Base-by-base conservation (phyloP, 202 grass and related monocot genomes). In the Bolboschoenoplectus hybrid region DNA sequence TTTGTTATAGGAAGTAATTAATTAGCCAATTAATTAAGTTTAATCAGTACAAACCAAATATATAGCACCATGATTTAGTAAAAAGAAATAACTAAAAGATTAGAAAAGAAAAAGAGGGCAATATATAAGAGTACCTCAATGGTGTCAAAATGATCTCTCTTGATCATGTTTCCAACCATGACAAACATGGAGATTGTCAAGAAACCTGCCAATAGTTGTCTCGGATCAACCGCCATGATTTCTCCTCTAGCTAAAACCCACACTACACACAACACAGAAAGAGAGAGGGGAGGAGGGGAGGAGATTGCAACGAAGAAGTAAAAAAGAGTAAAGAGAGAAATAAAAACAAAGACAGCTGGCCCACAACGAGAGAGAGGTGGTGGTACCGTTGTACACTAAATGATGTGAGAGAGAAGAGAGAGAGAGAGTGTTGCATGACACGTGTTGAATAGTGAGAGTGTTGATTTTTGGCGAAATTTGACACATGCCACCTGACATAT, bases 131-230 rank as follows among this genome's bases (percentile, higher is more conserved):
- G 44, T 55, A 91, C 89, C 84, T 82, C 65, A 55, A 85, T 71
- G 19, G 81, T 74, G 70, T 91, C 89, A 81, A 91, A 91, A 66
- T 91, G 89, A 44, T 91, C 89, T 26, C 86, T 65, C 86, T 91
- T 91, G 75, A 91, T 91, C 89, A 91, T 91, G 58, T 91, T 91
- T 1, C 86, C 89, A 63, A 91, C 85, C 89, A 91, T 91, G 44
- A 73, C 82, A 70, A 91, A 91, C 89, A 91, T 91, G 65, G 89
- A 81, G 19, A 91, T 62, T 12, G 89, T 91, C 81, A 91, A 73
- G 58, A 91, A 91, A 19, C 86, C 89, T 4, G 82, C 89, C 20
- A 91, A 38, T 53, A 91, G 58, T 72, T 91, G 86, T 58, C 89
- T 85, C 26, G 86, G 86, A 88, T 91, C 89, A 76, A 91, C 67